These are phyloP conservation scores for Neoconidiobolus thromboides DNA, from an alignment of 371 early-diverging fungal genomes.

Conservation along the genomic window DNA sequence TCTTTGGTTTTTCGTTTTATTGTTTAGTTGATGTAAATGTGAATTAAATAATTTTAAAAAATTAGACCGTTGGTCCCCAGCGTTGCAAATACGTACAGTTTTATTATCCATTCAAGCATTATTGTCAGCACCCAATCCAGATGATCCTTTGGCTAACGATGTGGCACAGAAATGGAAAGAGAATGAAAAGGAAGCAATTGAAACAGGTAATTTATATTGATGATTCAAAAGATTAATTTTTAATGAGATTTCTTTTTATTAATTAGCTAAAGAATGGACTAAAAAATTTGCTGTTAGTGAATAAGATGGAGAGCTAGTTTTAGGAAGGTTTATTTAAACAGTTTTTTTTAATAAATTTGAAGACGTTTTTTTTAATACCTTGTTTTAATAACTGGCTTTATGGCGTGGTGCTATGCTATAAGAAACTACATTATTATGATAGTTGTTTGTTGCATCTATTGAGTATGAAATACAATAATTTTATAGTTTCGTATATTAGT, in stretches of 20 bases:
- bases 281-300: not conserved
- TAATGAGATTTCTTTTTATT: not conserved
- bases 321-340: no score
- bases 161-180: conserved; percentile 99
- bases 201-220: conserved; percentile 36
- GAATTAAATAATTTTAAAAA: not conserved
- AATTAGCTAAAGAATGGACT: not conserved
- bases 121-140: conserved; percentile 95
- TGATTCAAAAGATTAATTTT: not conserved
- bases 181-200: conserved; percentile 79
- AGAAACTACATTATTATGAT: no score
- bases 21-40: not conserved
- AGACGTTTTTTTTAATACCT: no score
- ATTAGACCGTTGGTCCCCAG: conserved; percentile 97
- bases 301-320: no score
- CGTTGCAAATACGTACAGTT: conserved; percentile 93
- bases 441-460: no score
- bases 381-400: no score
- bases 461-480: no score
- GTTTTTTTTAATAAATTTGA: no score
- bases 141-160: conserved; percentile 95
- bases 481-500: no score
- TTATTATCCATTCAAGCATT: conserved; percentile 97
- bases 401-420: no score
- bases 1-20: conserved; percentile 5